Base-by-base conservation (phyloP, 768 basidiomycete species). In the Terana coerulea region DNA sequence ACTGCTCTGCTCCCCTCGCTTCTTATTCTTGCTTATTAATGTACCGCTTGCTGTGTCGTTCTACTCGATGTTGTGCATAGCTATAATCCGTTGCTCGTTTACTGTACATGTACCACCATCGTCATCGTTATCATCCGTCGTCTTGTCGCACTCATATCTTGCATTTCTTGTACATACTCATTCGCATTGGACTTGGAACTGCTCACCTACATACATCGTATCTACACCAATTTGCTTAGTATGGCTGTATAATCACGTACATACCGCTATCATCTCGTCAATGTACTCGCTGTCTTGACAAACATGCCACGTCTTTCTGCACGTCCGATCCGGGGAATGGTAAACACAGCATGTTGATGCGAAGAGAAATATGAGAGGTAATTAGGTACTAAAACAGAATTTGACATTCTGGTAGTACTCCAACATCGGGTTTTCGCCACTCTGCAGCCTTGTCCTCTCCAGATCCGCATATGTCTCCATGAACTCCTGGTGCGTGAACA, bases 361-460 rank as follows among this genome's bases (percentile, higher is more conserved):
- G n/a, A n/a, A n/a, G n/a, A n/a, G n/a, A n/a, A n/a, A n/a, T n/a
- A n/a, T n/a, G n/a, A n/a, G n/a, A n/a, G n/a, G n/a, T n/a, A 9
- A 19, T n/a, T n/a, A n/a, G n/a, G n/a, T n/a, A 21, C 42, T 45
- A 95, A 60, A 95, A 95, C 62, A 95, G 64, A 97, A 85, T 67
- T 94, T 93, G 54, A 94, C 94, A 71, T 97, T 97, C 69, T 87
- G 80, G 67, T 97, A 98, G 67, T 86, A 94, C 59, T 86, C 83
- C 50, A 94, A 62, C 76, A 97, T 75, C 6, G 94, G 91, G 65
- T 94, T 95, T 69, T 90, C 90, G 45, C 94, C 91, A 64, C 80
- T 94, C 55, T 72, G 74, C 48, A 93, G 68, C 39, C 75, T 75
- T 19, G 95, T 97, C 66, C 72, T 75, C 53, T 71, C 72, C 29